Conservation (phyloP, 331 rosid genomes). For the Malus hybrid region DNA sequence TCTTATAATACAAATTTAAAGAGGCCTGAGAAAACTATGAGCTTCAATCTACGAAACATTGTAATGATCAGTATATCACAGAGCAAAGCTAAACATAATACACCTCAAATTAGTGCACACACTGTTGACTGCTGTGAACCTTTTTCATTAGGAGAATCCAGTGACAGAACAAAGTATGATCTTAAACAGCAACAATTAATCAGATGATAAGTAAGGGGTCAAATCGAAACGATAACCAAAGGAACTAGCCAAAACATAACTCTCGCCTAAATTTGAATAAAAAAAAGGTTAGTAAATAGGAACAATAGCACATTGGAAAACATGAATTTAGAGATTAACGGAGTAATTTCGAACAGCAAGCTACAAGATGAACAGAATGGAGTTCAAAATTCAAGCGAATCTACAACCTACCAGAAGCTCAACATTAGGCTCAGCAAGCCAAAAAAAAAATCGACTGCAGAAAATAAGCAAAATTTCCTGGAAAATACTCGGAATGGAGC, state of each 20-base stretch:
- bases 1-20: neutral
- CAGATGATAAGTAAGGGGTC: neutral
- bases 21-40: neutral
- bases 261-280: neutral
- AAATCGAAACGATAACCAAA: neutral
- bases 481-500: neutral
- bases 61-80: neutral
- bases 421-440: neutral
- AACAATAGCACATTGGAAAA: neutral
- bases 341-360: neutral
- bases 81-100: neutral
- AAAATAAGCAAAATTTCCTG: neutral
- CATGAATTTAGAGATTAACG: neutral
- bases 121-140: neutral
- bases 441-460: neutral
- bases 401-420: neutral
- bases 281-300: neutral
- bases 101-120: neutral
- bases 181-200: neutral
- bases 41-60: neutral
- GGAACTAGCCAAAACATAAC: neutral
- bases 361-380: neutral
- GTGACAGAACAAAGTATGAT: neutral
- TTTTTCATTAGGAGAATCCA: neutral
- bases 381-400: neutral